A percentile compares a stretch with the other conserved stretches of the same genome.
phyloP scores from a whole-genome alignment of 805 yeast species.

The Candida sphagnicola region DNA sequence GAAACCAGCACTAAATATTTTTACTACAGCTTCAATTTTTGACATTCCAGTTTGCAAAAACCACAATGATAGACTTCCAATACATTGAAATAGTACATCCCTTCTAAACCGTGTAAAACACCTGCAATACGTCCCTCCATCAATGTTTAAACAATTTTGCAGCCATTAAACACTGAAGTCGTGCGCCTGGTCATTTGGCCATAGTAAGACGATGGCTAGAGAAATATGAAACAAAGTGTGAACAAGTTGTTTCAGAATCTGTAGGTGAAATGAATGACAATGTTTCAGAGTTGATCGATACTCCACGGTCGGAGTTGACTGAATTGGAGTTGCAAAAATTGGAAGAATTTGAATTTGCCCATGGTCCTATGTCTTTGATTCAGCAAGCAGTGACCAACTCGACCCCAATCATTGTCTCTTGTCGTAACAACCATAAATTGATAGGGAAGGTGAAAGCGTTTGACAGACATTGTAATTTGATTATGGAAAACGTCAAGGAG shows the following conservation, averaged over 20 bases:
- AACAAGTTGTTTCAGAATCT: too few species aligned
- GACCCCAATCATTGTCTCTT: constrained; percentile 77
- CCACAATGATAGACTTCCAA: too few species aligned
- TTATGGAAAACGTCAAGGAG: constrained; percentile 88
- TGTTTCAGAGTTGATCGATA: constrained; percentile 59
- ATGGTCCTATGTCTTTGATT: constrained; percentile 90
- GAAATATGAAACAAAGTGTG: too few species aligned
- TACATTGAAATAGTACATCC: neutral
- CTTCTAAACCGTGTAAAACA: too few species aligned
- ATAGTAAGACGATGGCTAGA: too few species aligned
- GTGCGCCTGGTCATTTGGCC: too few species aligned
- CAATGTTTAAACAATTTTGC: neutral
- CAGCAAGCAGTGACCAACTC: constrained; percentile 74
- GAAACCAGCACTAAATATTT: too few species aligned
- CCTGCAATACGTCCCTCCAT: too few species aligned
- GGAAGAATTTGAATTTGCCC: constrained; percentile 82
- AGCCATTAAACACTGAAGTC: neutral
- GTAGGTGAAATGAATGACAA: constrained; percentile 1
- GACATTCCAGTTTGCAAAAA: too few species aligned
- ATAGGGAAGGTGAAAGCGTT: constrained; percentile 89
- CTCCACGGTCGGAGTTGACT: constrained; percentile 75
- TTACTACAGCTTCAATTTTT: too few species aligned
- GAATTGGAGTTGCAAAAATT: constrained; percentile 73
- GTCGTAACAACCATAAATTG: constrained; percentile 90
- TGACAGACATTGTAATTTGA: constrained; percentile 94